A percentile compares a stretch with the other conserved stretches of the same genome.
Evolutionary conservation across 208 protist species (phyloP).

Genomic region (Crithidia acanthocephali): DNA sequence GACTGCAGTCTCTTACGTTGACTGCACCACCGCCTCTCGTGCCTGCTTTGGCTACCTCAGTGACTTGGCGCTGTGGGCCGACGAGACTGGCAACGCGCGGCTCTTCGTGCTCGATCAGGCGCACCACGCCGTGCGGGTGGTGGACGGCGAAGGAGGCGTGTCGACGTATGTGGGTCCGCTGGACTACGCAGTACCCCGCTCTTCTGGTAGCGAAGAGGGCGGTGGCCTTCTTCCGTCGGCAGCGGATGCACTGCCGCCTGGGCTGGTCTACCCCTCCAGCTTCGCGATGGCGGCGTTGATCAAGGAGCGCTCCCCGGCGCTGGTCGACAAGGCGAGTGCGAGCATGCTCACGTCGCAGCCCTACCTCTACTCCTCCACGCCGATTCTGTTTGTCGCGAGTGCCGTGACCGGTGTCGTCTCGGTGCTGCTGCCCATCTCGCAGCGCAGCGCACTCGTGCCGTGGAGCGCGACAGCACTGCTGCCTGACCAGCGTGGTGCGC

Average conservation of each 20-base stretch:
- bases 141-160: constrained; percentile 51
- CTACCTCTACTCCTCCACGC: constrained; percentile 46
- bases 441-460: constrained; percentile 28
- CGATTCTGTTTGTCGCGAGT: constrained; percentile 42
- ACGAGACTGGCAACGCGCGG: constrained; percentile 43
- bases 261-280: constrained; percentile 22
- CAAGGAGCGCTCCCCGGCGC: constrained; percentile 37
- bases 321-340: constrained; percentile 9
- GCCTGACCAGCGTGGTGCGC: not conserved
- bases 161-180: constrained; percentile 52
- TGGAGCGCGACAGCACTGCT: constrained; percentile 12
- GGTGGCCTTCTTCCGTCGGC: not conserved
- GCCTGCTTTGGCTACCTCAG: constrained; percentile 49
- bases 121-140: constrained; percentile 48
- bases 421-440: constrained; percentile 36
- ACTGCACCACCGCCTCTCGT: constrained; percentile 31
- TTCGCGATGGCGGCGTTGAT: constrained; percentile 34
- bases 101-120: constrained; percentile 57
- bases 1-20: constrained; percentile 42
- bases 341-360: constrained; percentile 40
- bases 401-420: constrained; percentile 33
- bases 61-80: constrained; percentile 49
- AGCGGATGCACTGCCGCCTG: constrained; percentile 29
- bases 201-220: not conserved
- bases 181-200: constrained; percentile 25